Evolutionary conservation across 768 basidiomycete species (phyloP).

Genomic region (Lenzites betulinus): DNA sequence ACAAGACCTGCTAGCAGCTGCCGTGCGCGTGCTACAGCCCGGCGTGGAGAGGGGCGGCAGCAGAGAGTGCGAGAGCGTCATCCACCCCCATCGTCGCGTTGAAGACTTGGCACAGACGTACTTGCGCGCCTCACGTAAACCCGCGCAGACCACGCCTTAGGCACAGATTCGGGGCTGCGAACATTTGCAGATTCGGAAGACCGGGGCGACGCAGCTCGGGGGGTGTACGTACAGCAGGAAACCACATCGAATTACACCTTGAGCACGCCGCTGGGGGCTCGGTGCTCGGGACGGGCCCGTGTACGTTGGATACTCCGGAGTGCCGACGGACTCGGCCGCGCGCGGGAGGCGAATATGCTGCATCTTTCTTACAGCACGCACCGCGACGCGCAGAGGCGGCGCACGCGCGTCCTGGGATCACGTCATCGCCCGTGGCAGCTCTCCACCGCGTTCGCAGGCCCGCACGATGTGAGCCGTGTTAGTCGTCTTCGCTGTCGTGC

Average conservation of each 20-base stretch:
- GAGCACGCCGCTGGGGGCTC: slow-evolving; percentile 1
- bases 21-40: too few species aligned
- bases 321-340: background rate
- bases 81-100: too few species aligned
- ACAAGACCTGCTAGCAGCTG: too few species aligned
- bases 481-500: background rate
- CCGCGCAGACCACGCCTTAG: too few species aligned
- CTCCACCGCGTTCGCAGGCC: too few species aligned
- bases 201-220: background rate
- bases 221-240: background rate
- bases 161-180: background rate
- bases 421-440: background rate
- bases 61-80: too few species aligned
- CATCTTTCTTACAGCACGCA: too few species aligned
- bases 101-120: too few species aligned
- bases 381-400: too few species aligned
- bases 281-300: background rate
- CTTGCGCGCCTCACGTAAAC: too few species aligned
- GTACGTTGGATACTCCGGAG: background rate
- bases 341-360: background rate
- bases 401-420: background rate
- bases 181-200: too few species aligned
- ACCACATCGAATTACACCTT: slow-evolving; percentile 11
- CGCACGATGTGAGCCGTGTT: background rate
- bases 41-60: too few species aligned